A percentile compares a stretch with the other conserved stretches of the same genome.
phyloP scores from a whole-genome alignment of 108 stramenopile species.

The Chaetoceros tenuissimus region DNA sequence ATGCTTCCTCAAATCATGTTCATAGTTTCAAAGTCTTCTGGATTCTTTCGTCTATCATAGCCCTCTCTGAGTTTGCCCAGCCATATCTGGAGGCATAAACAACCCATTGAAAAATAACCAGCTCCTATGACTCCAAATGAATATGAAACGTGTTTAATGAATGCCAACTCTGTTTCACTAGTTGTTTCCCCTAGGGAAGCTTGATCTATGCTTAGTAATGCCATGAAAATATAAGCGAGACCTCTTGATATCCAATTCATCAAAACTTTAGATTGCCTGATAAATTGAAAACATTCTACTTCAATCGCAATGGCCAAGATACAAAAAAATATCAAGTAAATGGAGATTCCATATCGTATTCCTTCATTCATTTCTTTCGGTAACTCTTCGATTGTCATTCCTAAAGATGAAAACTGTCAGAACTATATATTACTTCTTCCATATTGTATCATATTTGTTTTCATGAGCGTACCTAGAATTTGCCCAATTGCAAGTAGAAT shows the following conservation, averaged over 20 bases:
- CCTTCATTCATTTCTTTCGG: conserved; percentile 2
- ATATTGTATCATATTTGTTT: too few species aligned
- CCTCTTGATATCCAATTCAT: conserved; percentile 15
- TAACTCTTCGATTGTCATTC: too few species aligned
- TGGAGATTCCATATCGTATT: conserved; percentile 7
- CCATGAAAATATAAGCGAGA: conserved; percentile 15
- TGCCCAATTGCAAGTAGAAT: conserved; percentile 13
- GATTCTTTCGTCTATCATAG: conserved; percentile 1
- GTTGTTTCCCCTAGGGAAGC: not conserved
- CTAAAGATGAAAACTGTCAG: too few species aligned
- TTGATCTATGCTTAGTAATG: not conserved
- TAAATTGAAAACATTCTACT: conserved; percentile 16
- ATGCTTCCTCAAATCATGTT: too few species aligned
- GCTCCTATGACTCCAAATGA: conserved; percentile 15
- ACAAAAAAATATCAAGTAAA: conserved; percentile 15
- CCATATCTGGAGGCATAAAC: conserved; percentile 12
- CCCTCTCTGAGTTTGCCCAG: conserved; percentile 5
- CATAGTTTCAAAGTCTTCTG: too few species aligned
- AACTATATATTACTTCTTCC: too few species aligned
- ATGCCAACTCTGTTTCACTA: conserved; percentile 5
- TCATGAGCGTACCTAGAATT: conserved; percentile 9
- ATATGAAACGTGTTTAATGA: conserved; percentile 5
- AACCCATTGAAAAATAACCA: conserved; percentile 17
- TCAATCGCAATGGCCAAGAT: conserved; percentile 12
- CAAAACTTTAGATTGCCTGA: conserved; percentile 6